phyloP scores from a whole-genome alignment of 305 asterid species.

The Fraxinus ornus region DNA sequence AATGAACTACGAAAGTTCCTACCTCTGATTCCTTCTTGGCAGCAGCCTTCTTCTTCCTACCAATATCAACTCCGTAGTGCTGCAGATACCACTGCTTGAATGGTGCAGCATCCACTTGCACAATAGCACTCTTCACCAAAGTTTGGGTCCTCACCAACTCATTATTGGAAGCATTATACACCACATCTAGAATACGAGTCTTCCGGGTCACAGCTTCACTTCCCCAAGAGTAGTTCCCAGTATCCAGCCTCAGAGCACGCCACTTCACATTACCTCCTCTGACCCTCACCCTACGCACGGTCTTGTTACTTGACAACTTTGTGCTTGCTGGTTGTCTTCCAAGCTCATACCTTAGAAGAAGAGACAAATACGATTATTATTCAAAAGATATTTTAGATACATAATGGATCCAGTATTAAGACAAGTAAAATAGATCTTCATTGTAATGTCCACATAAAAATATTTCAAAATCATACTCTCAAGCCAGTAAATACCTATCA shows the following conservation, averaged over 20 bases:
- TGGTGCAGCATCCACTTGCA: slow-evolving; percentile 16
- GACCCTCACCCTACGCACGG: slow-evolving; percentile 34
- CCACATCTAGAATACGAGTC: slow-evolving; percentile 26
- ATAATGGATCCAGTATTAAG: background rate
- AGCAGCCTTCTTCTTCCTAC: slow-evolving; percentile 13
- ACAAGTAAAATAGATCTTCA: background rate
- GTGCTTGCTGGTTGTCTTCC: slow-evolving; percentile 35
- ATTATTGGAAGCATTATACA: slow-evolving; percentile 1
- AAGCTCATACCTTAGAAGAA: slow-evolving; percentile 30
- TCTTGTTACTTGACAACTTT: slow-evolving; percentile 30
- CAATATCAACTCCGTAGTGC: slow-evolving; percentile 21
- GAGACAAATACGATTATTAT: background rate
- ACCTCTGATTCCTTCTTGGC: slow-evolving; percentile 14
- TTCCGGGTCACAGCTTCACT: slow-evolving; percentile 36
- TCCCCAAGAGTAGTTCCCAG: slow-evolving; percentile 38
- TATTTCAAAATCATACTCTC: background rate
- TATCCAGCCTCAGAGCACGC: slow-evolving; percentile 39
- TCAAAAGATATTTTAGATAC: background rate
- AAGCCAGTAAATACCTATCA: background rate
- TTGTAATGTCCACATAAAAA: background rate
- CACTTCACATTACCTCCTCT: slow-evolving; percentile 40
- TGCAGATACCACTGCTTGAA: slow-evolving; percentile 19
- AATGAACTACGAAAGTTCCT: background rate
- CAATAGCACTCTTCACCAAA: slow-evolving; percentile 19
- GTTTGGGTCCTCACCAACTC: slow-evolving; percentile 16